phyloP scores from a whole-genome alignment of 257 asterid genomes.

The Lavandula angustifolia region DNA sequence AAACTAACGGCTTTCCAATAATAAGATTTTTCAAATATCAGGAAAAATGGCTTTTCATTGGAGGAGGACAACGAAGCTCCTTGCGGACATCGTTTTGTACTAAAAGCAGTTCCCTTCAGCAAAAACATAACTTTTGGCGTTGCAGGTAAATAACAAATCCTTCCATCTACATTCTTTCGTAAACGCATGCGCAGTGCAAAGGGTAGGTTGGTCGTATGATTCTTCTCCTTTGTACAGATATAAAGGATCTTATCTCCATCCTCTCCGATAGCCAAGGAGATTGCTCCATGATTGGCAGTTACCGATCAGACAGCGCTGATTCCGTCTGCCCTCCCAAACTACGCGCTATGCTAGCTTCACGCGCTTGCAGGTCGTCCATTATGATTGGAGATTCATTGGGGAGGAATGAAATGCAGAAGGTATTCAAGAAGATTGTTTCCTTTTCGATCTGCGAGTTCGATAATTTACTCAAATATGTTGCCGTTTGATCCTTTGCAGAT shows the following conservation, averaged over 20 bases:
- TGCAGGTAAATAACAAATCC: slow-evolving; percentile 55
- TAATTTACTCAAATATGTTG: not conserved
- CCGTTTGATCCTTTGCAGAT: slow-evolving; percentile 48
- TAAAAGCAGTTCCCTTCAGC: slow-evolving; percentile 97
- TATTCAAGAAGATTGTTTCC: not conserved
- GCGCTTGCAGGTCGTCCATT: slow-evolving; percentile 91
- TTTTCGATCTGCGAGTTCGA: not conserved
- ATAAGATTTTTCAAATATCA: slow-evolving; percentile 38
- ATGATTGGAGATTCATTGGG: slow-evolving; percentile 95
- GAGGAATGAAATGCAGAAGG: slow-evolving; percentile 91
- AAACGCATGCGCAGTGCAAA: not conserved
- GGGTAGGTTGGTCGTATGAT: slow-evolving; percentile 5
- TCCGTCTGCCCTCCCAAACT: slow-evolving; percentile 93
- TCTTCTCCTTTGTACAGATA: slow-evolving; percentile 46
- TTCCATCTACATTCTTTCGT: not conserved
- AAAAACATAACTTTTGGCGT: slow-evolving; percentile 83
- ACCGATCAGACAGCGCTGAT: slow-evolving; percentile 64
- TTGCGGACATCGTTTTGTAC: slow-evolving; percentile 73
- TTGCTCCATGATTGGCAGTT: slow-evolving; percentile 72
- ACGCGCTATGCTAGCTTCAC: slow-evolving; percentile 93
- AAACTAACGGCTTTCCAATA: slow-evolving; percentile 9
- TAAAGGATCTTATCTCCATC: slow-evolving; percentile 77
- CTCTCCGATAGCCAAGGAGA: slow-evolving; percentile 84
- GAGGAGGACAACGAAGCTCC: slow-evolving; percentile 86
- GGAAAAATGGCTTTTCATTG: slow-evolving; percentile 87